Evolutionary conservation across 208 protist species (phyloP), one percentile per base, ranked within the genome.

Genomic region (Trypanosoma rangeli): DNA sequence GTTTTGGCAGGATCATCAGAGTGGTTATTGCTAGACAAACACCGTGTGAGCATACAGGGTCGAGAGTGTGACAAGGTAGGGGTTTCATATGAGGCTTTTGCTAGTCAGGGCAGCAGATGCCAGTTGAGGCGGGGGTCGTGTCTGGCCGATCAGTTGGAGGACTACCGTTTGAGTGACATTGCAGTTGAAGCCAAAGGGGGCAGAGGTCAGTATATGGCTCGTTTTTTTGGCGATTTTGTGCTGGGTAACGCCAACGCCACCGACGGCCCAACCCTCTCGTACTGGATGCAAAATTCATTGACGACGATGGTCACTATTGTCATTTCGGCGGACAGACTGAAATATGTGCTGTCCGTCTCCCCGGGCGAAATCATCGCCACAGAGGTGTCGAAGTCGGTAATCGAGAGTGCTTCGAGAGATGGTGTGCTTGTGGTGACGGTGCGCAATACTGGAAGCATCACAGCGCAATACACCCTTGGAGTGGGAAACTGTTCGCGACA

Each of bases 41-140:
- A 65, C 16, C 70, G 83, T 31, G 90, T 96, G 58, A 92, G 81
- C 1, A 20, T 90, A 33, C 68, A 93, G 46, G 94, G 94, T 12
- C 71, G 73, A 13, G 81, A 87, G 39, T 97, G 94, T 76, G 85
- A 97, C 75, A 94, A 94, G 64, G 78, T 97, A 1, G 94, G 94
- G 28, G 89, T 96, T 20, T 93, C 85, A 13, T 95, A 94, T 78
- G 87, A 93, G 68, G 92, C 84, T n/a, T 95, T 95, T 57, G 64
- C 73, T 0, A 81, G 74, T 46, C 88, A 97, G 61, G 83, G 84
- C 33, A 88, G 89, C 54, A 56, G 60, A 52, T 97, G 94, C 78
- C 59, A 67, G 24, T 48, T 89, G 33, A 16, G 42, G 20, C 64
- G 57, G 39, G 92, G 90, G 63, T 84, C 80, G 71, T 97, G 94